These are phyloP conservation scores for Pseudoscleropodium purum DNA, from an alignment of 225 moss, liverwort and hornwort species.

Conservation along the genomic window DNA sequence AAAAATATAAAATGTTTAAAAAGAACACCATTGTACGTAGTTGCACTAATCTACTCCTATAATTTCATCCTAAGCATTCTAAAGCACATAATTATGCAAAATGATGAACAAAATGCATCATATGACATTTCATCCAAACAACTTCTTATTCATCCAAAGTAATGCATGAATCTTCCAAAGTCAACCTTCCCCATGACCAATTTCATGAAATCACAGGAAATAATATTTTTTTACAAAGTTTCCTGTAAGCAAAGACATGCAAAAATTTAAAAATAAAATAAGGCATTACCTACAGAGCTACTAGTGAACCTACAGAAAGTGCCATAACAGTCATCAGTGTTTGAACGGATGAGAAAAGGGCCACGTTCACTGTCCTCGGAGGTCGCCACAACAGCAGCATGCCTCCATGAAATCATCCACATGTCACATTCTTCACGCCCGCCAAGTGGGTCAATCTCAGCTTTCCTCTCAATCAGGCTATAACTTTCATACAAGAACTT, in stretches of 20 bases:
- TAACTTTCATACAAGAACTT: not conserved
- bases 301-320: not conserved
- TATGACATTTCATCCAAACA: not conserved
- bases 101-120: rapidly evolving
- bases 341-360: not conserved
- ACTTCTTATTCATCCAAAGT: not conserved
- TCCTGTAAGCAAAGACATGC: not conserved
- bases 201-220: not conserved
- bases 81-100: not conserved
- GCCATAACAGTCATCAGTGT: not conserved
- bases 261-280: not conserved
- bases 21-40: not conserved
- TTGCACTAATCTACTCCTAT: rapidly evolving
- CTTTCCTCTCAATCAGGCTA: not conserved
- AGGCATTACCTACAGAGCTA: not conserved
- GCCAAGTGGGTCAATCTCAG: not conserved
- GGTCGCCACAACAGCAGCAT: not conserved
- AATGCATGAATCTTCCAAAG: not conserved
- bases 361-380: not conserved
- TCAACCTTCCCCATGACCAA: not conserved
- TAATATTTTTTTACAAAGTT: not conserved
- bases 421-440: not conserved
- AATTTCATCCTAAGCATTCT: not conserved
- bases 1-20: not conserved
- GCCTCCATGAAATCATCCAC: not conserved